Evolutionary conservation across 768 basidiomycete species (phyloP), one percentile per base, ranked within the genome.

Genomic region (Roridomyces roridus): DNA sequence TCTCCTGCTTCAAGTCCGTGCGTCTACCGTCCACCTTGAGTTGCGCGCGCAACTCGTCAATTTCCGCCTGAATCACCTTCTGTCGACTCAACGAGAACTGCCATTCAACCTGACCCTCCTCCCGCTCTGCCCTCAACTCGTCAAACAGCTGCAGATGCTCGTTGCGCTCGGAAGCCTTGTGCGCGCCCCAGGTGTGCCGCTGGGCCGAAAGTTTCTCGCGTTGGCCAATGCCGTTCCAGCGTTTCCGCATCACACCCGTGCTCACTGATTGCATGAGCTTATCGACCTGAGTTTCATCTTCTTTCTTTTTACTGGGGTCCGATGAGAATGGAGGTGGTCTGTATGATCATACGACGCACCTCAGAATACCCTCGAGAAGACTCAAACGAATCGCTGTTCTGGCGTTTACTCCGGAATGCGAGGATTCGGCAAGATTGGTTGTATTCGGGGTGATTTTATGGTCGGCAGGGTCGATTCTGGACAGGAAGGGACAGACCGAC

Each of bases 371-470:
- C 0, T 43, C 40, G 6, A 55, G 15, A 34, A 25, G 15, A 21
- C 14, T 46, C 4, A 40, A 10, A 41, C 43, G 39, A 34, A 50
- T 67, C 11, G 31, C 37, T 3, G 63, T 67, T 14, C 59, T 54
- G 0, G 55, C 53, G 28, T 69, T 65, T 11, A 51, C 51, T 5
- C 21, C 54, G 0, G 66, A 60, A 37, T 67, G 66, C 0, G 59
- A 60, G 9, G 43, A 44, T 40, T 67, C 68, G 14, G 42, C 65
- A 40, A 65, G 42, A 26, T 69, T 67, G 10, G 65, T 49, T 23
- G 65, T 54, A 24, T 62, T 52, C 1, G 65, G 64, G 2, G 61
- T 66, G 9, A 57, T 28, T 6, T 56, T 54, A 1, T 49, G 34
- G 0, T 4, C 14, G 1, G 28, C 15, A 50, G 2, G 10, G 10